Conservation (phyloP, 345 rosid species). For the Lepidium didymum region DNA sequence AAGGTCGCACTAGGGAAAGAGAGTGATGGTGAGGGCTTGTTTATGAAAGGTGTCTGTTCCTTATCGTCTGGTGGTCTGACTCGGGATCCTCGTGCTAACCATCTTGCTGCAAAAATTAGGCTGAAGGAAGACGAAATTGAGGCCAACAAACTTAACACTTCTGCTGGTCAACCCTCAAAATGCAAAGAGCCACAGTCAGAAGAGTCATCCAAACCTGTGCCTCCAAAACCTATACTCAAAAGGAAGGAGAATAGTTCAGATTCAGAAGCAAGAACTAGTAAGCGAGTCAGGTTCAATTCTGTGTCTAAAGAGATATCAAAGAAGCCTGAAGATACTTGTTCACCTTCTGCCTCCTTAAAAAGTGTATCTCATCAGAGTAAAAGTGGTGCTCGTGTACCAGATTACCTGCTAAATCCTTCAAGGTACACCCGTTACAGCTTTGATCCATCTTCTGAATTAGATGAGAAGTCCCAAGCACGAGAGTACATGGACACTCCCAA, state of each 20-base stretch:
- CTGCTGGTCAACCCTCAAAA: constrained; percentile 23
- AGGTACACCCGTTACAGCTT: constrained; percentile 50
- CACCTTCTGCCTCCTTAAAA: constrained; percentile 24
- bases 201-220: constrained; percentile 11
- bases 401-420: constrained; percentile 55
- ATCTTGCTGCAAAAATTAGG: constrained; percentile 58
- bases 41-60: constrained; percentile 41
- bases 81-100: constrained; percentile 72
- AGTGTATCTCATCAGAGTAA: constrained; percentile 1
- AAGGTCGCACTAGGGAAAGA: constrained; percentile 66
- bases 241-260: constrained; percentile 41
- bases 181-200: constrained; percentile 10
- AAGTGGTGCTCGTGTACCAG: constrained; percentile 37
- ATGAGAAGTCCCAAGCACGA: constrained; percentile 35
- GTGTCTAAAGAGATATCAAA: constrained; percentile 17
- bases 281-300: constrained; percentile 61
- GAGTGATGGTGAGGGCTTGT: constrained; percentile 40
- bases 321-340: constrained; percentile 20
- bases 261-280: constrained; percentile 38
- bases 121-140: constrained; percentile 70
- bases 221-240: constrained; percentile 50
- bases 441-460: constrained; percentile 32
- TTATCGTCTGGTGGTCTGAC: constrained; percentile 9
- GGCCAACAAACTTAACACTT: constrained; percentile 28
- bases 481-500: constrained; percentile 34